Evolutionary conservation across 208 protist genomes (phyloP).

Genomic region (Acanthamoeba divionensis): DNA sequence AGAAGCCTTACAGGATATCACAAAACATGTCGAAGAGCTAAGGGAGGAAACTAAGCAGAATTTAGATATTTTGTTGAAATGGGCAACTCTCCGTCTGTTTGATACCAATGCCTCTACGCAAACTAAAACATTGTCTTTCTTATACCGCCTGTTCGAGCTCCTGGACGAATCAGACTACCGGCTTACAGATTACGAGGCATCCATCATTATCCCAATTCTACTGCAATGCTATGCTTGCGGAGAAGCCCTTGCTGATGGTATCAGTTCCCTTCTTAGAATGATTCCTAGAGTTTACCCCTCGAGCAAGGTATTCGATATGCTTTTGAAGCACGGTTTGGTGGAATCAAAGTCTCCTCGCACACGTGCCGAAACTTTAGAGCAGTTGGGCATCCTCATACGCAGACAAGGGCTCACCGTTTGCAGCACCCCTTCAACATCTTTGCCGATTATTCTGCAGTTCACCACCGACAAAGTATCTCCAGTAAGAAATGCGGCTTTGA

Average conservation of each 20-base stretch:
- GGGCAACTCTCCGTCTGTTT: slow-evolving; percentile 59
- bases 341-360: slow-evolving; percentile 53
- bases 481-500: slow-evolving; percentile 54
- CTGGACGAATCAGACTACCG: slow-evolving; percentile 20
- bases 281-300: slow-evolving; percentile 54
- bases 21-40: neutral
- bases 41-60: neutral
- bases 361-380: slow-evolving; percentile 52
- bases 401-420: slow-evolving; percentile 59
- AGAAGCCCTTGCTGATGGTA: neutral
- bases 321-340: slow-evolving; percentile 6
- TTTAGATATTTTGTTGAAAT: slow-evolving; percentile 64
- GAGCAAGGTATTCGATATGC: slow-evolving; percentile 45
- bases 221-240: slow-evolving; percentile 10
- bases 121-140: slow-evolving; percentile 51
- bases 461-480: slow-evolving; percentile 54
- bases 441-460: slow-evolving; percentile 27
- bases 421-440: neutral
- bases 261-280: neutral
- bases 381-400: slow-evolving; percentile 37
- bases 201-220: slow-evolving; percentile 47
- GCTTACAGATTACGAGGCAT: slow-evolving; percentile 64
- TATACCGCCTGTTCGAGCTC: neutral
- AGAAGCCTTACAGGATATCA: neutral
- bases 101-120: slow-evolving; percentile 59